Conservation (phyloP, 1,284 basidiomycete genomes). For the Caloboletus inedulis region DNA sequence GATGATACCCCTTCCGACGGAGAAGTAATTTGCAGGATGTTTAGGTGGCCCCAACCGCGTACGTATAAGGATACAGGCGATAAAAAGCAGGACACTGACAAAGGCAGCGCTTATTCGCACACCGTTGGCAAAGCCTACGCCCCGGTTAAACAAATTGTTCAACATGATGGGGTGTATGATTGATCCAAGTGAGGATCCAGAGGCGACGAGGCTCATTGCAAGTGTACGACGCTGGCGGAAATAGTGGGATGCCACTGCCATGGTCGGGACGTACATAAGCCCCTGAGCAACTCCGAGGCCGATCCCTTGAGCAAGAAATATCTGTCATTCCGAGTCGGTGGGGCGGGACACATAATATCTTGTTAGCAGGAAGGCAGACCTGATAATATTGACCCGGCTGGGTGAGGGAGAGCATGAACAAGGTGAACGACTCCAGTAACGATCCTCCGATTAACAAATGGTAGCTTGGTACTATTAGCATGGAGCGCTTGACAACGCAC, state of each 20-base stretch:
- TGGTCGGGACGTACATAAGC: slow-evolving; percentile 28
- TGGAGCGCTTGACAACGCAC: neutral
- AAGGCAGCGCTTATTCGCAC: slow-evolving; percentile 34
- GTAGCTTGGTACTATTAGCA: slow-evolving; percentile 23
- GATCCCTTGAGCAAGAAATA: slow-evolving; percentile 37
- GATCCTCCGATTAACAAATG: slow-evolving; percentile 29
- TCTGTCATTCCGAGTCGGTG: slow-evolving; percentile 12
- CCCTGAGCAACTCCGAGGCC: slow-evolving; percentile 33
- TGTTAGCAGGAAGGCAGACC: slow-evolving; percentile 7
- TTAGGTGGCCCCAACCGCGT: slow-evolving; percentile 28
- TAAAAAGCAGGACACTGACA: slow-evolving; percentile 25
- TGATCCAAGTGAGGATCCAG: slow-evolving; percentile 36
- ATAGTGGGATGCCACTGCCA: slow-evolving; percentile 36
- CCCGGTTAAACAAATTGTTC: slow-evolving; percentile 36
- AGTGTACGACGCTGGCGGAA: slow-evolving; percentile 33
- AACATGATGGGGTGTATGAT: slow-evolving; percentile 39
- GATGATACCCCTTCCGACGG: slow-evolving; percentile 16
- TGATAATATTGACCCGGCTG: slow-evolving; percentile 28
- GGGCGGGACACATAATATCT: neutral
- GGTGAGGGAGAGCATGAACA: slow-evolving; percentile 33
- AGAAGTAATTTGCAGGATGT: slow-evolving; percentile 17
- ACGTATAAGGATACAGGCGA: slow-evolving; percentile 29
- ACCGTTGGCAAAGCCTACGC: slow-evolving; percentile 29
- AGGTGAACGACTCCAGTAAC: slow-evolving; percentile 22
- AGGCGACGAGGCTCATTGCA: slow-evolving; percentile 34